Evolutionary conservation across 2,329 filamentous ascomycete genomes (phyloP).

Genomic region (Aspergillus pseudoglaucus): DNA sequence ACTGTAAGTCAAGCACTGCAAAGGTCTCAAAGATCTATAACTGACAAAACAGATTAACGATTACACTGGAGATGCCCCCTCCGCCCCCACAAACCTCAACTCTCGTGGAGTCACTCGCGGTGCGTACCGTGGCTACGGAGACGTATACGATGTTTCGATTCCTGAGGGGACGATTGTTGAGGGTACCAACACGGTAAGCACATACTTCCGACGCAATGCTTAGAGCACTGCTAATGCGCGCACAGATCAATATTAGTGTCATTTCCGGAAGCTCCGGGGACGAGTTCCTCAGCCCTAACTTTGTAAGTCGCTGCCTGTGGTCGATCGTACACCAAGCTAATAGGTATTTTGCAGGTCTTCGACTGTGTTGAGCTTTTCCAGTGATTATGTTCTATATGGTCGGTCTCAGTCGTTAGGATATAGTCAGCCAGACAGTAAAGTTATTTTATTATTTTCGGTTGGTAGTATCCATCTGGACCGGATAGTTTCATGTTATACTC

Average conservation of each 20-base stretch:
- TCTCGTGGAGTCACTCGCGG: constrained; percentile 60
- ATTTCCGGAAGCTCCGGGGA: constrained; percentile 53
- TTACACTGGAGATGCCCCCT: constrained; percentile 44
- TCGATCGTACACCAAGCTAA: background rate
- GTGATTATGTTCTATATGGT: constrained; percentile 3
- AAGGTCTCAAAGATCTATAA: no score
- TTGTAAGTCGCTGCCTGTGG: constrained; percentile 20
- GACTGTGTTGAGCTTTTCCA: constrained; percentile 27
- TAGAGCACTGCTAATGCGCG: background rate
- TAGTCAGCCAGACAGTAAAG: no score
- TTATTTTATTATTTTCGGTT: no score
- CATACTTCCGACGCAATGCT: background rate
- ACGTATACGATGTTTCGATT: constrained; percentile 58
- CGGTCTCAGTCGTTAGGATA: no score
- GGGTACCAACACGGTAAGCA: constrained; percentile 51
- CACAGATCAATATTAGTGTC: constrained; percentile 49
- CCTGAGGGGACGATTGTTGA: constrained; percentile 52
- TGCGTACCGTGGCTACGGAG: constrained; percentile 57
- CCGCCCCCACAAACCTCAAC: constrained; percentile 57
- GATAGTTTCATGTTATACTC: no score
- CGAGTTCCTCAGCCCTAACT: constrained; percentile 53
- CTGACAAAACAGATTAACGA: constrained; percentile 43
- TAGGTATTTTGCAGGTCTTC: constrained; percentile 15
- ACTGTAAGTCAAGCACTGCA: constrained; percentile 14
- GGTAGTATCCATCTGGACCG: no score